phyloP scores from a whole-genome alignment of 768 basidiomycete genomes.

The Hericium coralloides region DNA sequence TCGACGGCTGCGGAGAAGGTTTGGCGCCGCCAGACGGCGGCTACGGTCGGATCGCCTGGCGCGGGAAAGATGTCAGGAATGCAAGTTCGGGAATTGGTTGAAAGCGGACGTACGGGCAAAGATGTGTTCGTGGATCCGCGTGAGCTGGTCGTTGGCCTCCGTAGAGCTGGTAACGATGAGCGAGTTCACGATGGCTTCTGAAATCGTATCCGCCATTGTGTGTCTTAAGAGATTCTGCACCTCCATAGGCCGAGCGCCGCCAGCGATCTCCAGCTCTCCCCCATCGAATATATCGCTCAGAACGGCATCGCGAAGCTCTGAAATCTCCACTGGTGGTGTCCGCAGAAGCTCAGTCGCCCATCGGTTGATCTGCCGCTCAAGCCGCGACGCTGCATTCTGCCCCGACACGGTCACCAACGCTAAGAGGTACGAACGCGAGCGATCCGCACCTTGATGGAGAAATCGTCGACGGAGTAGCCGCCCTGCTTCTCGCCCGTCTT shows the following conservation, averaged over 20 bases:
- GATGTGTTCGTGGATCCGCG: slow-evolving; percentile 82
- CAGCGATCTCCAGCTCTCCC: slow-evolving; percentile 27
- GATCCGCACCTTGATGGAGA: slow-evolving; percentile 68
- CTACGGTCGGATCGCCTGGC: slow-evolving; percentile 79
- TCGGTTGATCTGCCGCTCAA: slow-evolving; percentile 78
- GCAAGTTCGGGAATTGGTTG: background rate
- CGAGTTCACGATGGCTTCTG: slow-evolving; percentile 76
- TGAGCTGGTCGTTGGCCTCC: slow-evolving; percentile 78
- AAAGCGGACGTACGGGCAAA: slow-evolving; percentile 57
- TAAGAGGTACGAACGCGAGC: background rate
- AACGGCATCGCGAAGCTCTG: slow-evolving; percentile 47
- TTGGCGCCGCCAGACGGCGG: slow-evolving; percentile 83
- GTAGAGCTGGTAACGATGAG: slow-evolving; percentile 79
- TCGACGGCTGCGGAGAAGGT: slow-evolving; percentile 86
- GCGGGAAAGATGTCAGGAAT: background rate
- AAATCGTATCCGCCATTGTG: slow-evolving; percentile 67
- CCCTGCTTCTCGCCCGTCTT: slow-evolving; percentile 26
- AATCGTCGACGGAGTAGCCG: slow-evolving; percentile 72
- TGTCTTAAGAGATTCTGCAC: slow-evolving; percentile 76
- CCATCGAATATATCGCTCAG: slow-evolving; percentile 49
- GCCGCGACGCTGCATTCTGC: slow-evolving; percentile 73
- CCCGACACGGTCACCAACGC: background rate
- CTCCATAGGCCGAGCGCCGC: slow-evolving; percentile 46
- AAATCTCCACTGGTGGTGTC: slow-evolving; percentile 42
- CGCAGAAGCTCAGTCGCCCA: slow-evolving; percentile 77